Base-by-base conservation (phyloP, 768 basidiomycete species). In the Auriculariales sp. region DNA sequence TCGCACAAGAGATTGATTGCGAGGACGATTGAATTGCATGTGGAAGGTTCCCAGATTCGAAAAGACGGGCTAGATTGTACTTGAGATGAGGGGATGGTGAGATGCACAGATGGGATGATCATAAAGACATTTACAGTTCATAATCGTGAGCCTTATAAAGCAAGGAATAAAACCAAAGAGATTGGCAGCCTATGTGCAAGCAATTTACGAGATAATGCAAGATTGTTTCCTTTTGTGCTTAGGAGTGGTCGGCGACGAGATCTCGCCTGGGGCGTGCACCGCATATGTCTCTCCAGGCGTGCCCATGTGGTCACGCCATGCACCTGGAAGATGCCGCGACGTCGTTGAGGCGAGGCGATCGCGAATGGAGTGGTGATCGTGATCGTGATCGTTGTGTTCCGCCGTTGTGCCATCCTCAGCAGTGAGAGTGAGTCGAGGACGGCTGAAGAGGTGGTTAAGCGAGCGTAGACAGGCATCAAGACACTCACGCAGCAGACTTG, bases 41-140 rank as follows among this genome's bases (percentile, higher is more conserved):
- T n/a, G n/a, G n/a, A n/a, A n/a, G n/a, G n/a, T n/a, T n/a, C n/a
- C n/a, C n/a, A n/a, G n/a, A n/a, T n/a, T n/a, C n/a, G n/a, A n/a
- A n/a, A n/a, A n/a, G n/a, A n/a, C n/a, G n/a, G n/a, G n/a, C n/a
- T n/a, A n/a, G n/a, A n/a, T n/a, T n/a, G n/a, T n/a, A n/a, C n/a
- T n/a, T n/a, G n/a, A n/a, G n/a, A n/a, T n/a, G n/a, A n/a, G n/a
- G n/a, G n/a, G n/a, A n/a, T n/a, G n/a, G n/a, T n/a, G n/a, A n/a
- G n/a, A n/a, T n/a, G n/a, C n/a, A n/a, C n/a, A n/a, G n/a, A n/a
- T n/a, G n/a, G n/a, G n/a, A n/a, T n/a, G n/a, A n/a, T n/a, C n/a
- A n/a, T n/a, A n/a, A n/a, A n/a, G n/a, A n/a, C n/a, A n/a, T n/a
- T 44, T 44, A 44, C 39, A 44, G 39, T 19, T 44, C 39, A 15